phyloP scores from a whole-genome alignment of 2,329 filamentous ascomycete genomes.

The Beauveria pseudobassiana region DNA sequence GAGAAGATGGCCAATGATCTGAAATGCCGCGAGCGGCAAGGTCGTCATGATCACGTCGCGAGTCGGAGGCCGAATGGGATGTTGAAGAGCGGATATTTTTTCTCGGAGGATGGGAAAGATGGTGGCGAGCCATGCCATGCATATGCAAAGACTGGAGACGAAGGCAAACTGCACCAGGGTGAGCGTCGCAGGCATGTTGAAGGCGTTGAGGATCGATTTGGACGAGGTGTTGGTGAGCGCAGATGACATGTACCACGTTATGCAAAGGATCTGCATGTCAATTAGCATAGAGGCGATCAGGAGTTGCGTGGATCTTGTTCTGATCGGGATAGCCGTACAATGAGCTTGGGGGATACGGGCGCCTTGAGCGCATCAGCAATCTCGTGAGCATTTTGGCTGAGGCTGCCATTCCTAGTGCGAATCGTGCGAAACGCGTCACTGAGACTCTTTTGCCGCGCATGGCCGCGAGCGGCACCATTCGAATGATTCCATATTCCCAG shows the following conservation, averaged over 20 bases:
- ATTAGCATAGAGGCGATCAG: conserved; percentile 11
- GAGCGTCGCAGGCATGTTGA: conserved; percentile 83
- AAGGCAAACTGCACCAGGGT: conserved; percentile 92
- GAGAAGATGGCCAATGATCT: conserved; percentile 86
- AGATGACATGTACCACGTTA: conserved; percentile 91
- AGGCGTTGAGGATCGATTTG: conserved; percentile 89
- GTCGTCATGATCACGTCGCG: conserved; percentile 78
- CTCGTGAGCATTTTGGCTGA: conserved; percentile 89
- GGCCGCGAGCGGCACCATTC: conserved; percentile 35
- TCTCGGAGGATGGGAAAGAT: conserved; percentile 64
- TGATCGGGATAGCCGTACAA: conserved; percentile 49
- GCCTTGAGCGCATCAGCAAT: conserved; percentile 85
- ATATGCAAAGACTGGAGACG: conserved; percentile 79
- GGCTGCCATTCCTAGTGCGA: conserved; percentile 70
- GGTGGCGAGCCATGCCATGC: conserved; percentile 68
- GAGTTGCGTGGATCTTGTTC: not conserved
- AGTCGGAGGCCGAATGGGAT: conserved; percentile 75
- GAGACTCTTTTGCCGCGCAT: conserved; percentile 76
- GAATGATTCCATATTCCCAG: conserved; percentile 11
- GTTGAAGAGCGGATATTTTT: conserved; percentile 68
- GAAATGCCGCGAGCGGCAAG: conserved; percentile 85
- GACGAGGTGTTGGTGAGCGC: conserved; percentile 96
- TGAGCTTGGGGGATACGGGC: conserved; percentile 78
- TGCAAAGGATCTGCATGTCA: conserved; percentile 62
- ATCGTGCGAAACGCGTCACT: conserved; percentile 83